Conservation (phyloP, 179 eudicot species). For the Silene noctiflora region DNA sequence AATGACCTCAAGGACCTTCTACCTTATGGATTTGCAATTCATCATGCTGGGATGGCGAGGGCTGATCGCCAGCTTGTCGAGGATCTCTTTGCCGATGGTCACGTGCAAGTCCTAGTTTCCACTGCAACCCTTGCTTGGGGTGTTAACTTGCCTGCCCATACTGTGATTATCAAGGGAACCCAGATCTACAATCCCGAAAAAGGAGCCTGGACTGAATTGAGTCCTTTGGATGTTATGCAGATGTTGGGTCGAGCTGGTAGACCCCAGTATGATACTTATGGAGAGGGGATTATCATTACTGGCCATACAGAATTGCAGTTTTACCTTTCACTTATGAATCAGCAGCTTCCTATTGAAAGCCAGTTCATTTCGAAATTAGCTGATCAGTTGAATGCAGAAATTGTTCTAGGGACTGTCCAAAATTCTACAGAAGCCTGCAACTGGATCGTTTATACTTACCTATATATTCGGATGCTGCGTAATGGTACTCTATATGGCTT, state of each 20-base stretch:
- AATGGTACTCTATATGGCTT: conserved; percentile 85
- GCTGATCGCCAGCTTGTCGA: conserved; percentile 85
- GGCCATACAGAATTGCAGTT: conserved; percentile 82
- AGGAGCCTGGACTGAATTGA: conserved; percentile 95
- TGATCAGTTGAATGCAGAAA: conserved; percentile 97
- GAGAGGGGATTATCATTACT: conserved; percentile 92
- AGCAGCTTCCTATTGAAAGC: conserved; percentile 95
- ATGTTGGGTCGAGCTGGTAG: conserved; percentile 99
- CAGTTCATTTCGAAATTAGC: conserved; percentile 87
- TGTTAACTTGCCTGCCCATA: conserved; percentile 91
- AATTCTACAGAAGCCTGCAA: conserved; percentile 90
- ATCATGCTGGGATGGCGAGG: conserved; percentile 95
- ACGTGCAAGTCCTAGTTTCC: conserved; percentile 83
- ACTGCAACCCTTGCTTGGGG: conserved; percentile 99
- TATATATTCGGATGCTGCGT: conserved; percentile 83
- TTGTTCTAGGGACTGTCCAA: conserved; percentile 92
- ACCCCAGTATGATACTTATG: conserved; percentile 88
- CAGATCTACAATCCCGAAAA: conserved; percentile 93
- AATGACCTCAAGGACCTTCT: conserved; percentile 82
- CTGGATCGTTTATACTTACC: conserved; percentile 85
- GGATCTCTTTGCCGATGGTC: conserved; percentile 73
- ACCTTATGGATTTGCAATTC: conserved; percentile 94
- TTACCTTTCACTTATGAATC: conserved; percentile 93
- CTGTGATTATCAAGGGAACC: conserved; percentile 93
- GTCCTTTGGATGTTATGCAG: conserved; percentile 97